Evolutionary conservation across 805 yeast species (phyloP).

Genomic region (Metschnikowia orientalis): DNA sequence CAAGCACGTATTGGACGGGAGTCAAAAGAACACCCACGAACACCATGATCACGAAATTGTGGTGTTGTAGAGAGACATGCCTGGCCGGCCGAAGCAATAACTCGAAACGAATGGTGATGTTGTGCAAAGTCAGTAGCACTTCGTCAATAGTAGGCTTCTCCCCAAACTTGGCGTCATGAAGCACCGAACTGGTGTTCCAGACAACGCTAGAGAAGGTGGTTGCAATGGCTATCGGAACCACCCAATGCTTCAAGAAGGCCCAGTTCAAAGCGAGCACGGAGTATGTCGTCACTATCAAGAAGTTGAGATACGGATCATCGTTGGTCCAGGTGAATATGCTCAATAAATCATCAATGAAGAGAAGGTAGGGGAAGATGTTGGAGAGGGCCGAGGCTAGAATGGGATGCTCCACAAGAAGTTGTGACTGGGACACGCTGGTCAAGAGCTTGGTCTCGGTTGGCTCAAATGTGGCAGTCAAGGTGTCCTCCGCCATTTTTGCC

Average conservation of each 20-base stretch:
- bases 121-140: constrained; percentile 44
- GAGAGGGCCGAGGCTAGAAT: constrained; percentile 44
- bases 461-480: constrained; percentile 28
- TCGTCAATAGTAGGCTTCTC: constrained; percentile 53
- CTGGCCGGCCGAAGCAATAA: constrained; percentile 38
- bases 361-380: constrained; percentile 44
- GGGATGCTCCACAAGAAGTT: constrained; percentile 42
- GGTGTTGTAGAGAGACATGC: constrained; percentile 22
- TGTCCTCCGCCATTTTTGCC: constrained; percentile 13
- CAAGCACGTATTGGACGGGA: constrained; percentile 40
- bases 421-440: constrained; percentile 25
- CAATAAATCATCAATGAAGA: constrained; percentile 41
- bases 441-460: constrained; percentile 36
- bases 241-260: constrained; percentile 30
- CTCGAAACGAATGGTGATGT: constrained; percentile 41
- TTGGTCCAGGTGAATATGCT: constrained; percentile 55
- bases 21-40: constrained; percentile 33
- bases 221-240: constrained; percentile 38
- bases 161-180: constrained; percentile 38
- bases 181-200: constrained; percentile 43
- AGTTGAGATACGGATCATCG: constrained; percentile 45
- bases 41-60: constrained; percentile 28
- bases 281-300: constrained; percentile 37
- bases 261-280: constrained; percentile 40
- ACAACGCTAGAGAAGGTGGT: constrained; percentile 36